These are phyloP conservation scores for Aspergillus uvarum DNA, from an alignment of 2,329 filamentous ascomycete species.

Conservation along the genomic window DNA sequence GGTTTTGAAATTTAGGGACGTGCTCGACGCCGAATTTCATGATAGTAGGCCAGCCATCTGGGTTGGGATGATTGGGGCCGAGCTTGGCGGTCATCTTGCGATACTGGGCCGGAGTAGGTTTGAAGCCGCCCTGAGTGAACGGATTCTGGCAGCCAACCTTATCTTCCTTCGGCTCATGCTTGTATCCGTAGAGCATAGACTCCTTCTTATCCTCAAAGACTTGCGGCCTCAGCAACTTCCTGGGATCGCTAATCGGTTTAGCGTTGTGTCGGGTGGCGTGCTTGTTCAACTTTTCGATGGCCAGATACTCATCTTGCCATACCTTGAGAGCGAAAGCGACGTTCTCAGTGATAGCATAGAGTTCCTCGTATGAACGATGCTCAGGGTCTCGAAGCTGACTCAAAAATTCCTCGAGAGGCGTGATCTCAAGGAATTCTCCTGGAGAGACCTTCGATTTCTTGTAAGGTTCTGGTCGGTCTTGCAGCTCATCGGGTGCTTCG, in stretches of 20 bases:
- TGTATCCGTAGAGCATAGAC: constrained; percentile 60
- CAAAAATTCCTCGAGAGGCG: constrained; percentile 37
- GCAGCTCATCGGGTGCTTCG: constrained; percentile 22
- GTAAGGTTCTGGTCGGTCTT: constrained; percentile 36
- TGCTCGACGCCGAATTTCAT: constrained; percentile 38
- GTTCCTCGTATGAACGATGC: constrained; percentile 50
- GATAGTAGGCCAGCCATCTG: constrained; percentile 43
- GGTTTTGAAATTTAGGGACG: constrained; percentile 37
- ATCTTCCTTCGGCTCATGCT: constrained; percentile 51
- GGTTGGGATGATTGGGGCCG: constrained; percentile 38
- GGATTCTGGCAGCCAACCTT: constrained; percentile 56
- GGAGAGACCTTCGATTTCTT: constrained; percentile 27
- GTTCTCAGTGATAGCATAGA: constrained; percentile 57
- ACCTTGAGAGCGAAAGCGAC: constrained; percentile 52
- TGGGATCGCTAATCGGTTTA: constrained; percentile 51
- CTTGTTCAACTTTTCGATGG: constrained; percentile 52
- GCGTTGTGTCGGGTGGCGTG: constrained; percentile 48
- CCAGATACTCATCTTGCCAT: constrained; percentile 61
- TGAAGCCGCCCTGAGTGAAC: constrained; percentile 53
- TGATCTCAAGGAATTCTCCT: constrained; percentile 41
- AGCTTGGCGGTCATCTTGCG: constrained; percentile 41
- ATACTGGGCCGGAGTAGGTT: constrained; percentile 44
- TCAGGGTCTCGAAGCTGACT: constrained; percentile 38
- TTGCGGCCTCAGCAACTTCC: constrained; percentile 51
- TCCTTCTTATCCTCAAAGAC: constrained; percentile 62